Base-by-base conservation (phyloP, 2,329 filamentous ascomycete species). In the Elsinoe arachidis region DNA sequence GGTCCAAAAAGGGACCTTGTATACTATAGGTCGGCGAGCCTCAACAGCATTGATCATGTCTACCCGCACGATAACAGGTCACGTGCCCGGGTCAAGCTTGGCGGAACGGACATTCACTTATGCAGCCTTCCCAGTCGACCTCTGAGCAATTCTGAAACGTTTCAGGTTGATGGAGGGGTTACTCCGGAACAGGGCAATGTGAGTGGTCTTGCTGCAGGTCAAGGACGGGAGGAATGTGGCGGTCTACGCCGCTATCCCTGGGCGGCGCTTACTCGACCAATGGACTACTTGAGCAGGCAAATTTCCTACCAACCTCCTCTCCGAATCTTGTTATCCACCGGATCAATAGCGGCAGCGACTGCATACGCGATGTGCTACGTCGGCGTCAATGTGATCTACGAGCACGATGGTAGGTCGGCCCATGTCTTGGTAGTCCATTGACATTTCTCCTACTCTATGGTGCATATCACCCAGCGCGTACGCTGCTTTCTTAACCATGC, bases 351-450 rank as follows among this genome's bases (percentile, higher is more conserved):
- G 34, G 17, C 34, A 37, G 15, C 49, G 21, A 15, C 30, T 38
- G 49, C 49, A 53, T 53, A 26, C 19, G 49, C 26, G 17, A 38
- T 53, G 49, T 53, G 33, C 49, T 53, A 14, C 19, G 17, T 38
- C 19, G 49, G 49, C 49, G 49, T 33, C 34, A 53, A 53, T 37
- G 49, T 53, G 33, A 23, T 17, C 17, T 15, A 23, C 33, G 34
- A 53, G 33, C 49, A 53, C 5, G 38, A 17, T 39, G 49, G 49
- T 53, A 53, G 49, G 49, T 39, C 49, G 17, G 14, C 26, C 49
- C 21, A 21, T 37, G 34, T 38, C 49, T 53, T 53, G 49, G 49
- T 53, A 53, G 14, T n/a, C 33, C 49, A 53, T 26, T 35, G 33
- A 26, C 33, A 7, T 15, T 14, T 53, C 11, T 53, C n/a, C 33